Evolutionary conservation across 148 eudicot species (phyloP).

Genomic region (Chenopodium berlandieri): DNA sequence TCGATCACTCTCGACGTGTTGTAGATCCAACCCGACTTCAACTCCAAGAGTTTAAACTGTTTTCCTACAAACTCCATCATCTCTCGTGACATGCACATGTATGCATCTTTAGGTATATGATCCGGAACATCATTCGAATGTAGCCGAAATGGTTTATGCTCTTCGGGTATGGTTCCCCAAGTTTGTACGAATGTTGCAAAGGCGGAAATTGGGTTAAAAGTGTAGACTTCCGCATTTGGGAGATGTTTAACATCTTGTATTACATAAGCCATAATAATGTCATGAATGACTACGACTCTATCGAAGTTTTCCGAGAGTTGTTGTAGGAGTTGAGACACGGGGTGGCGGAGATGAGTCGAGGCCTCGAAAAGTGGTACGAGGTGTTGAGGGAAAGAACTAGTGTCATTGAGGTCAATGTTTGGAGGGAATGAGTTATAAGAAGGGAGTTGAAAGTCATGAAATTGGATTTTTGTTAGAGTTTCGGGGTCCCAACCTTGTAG

Average conservation of each 20-base stretch:
- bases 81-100: constrained; percentile 16
- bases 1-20: constrained; percentile 30
- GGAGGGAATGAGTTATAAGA: constrained; percentile 24
- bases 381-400: constrained; percentile 31
- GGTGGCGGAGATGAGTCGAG: constrained; percentile 29
- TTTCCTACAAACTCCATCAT: constrained; percentile 13
- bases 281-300: constrained; percentile 42
- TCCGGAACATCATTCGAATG: constrained; percentile 6
- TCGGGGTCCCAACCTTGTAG: constrained; percentile 27
- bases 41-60: constrained; percentile 11
- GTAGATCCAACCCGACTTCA: constrained; percentile 22
- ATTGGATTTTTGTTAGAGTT: constrained; percentile 22
- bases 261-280: constrained; percentile 36
- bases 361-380: constrained; percentile 37
- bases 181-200: constrained; percentile 19
- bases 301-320: constrained; percentile 23
- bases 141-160: constrained; percentile 8
- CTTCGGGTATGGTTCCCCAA: constrained; percentile 19
- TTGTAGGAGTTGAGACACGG: constrained; percentile 24
- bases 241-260: constrained; percentile 38
- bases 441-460: constrained; percentile 47
- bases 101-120: neutral
- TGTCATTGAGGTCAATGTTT: neutral
- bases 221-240: constrained; percentile 44
- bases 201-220: constrained; percentile 38